Percentiles rank a stretch among this genome's conserved stretches.
These are phyloP conservation scores for Prototheca wickerhamii DNA, from an alignment of 163 green algal genomes.

Conservation along the genomic window DNA sequence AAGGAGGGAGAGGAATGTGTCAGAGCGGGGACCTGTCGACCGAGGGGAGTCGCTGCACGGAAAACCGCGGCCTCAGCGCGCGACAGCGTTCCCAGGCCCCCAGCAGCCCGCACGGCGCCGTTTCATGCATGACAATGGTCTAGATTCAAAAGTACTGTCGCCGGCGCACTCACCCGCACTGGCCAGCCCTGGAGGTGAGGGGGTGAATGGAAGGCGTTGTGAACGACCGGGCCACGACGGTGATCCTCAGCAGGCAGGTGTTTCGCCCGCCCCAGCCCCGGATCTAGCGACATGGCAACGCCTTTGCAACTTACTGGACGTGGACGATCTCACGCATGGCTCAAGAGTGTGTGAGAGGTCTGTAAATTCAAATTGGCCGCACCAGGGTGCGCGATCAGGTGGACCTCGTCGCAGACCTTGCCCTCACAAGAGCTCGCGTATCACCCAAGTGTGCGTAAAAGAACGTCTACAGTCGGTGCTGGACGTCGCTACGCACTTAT, in stretches of 20 bases:
- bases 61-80: too few relatives aligned
- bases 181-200: constrained; percentile 13
- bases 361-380: neutral
- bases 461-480: too few relatives aligned
- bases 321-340: constrained; percentile 71
- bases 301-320: constrained; percentile 65
- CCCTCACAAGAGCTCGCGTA: too few relatives aligned
- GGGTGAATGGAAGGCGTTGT: constrained; percentile 1
- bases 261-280: neutral
- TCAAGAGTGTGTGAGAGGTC: neutral
- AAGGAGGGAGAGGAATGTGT: neutral
- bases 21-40: too few relatives aligned
- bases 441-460: too few relatives aligned
- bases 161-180: constrained; percentile 22
- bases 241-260: neutral
- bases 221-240: neutral
- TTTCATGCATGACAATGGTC: too few relatives aligned
- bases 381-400: neutral
- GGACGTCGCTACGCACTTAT: too few relatives aligned
- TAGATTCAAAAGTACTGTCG: too few relatives aligned
- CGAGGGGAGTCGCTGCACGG: too few relatives aligned
- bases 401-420: neutral
- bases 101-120: too few relatives aligned
- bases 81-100: too few relatives aligned
- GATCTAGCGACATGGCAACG: too few relatives aligned